These are phyloP conservation scores for Fusarium palustre DNA, from an alignment of 2,329 filamentous ascomycete species.

Conservation along the genomic window DNA sequence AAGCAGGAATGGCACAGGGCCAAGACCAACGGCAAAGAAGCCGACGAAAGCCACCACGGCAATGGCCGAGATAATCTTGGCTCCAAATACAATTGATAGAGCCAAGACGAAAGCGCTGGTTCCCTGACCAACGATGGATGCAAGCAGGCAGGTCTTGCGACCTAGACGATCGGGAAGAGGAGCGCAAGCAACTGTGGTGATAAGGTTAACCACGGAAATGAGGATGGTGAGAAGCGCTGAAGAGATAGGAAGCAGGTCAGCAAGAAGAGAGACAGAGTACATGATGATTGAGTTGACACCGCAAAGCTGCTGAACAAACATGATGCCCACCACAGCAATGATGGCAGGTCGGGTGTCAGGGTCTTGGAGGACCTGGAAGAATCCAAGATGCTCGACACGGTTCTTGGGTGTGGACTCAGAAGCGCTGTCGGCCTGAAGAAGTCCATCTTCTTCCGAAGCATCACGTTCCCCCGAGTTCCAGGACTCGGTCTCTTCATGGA, in stretches of 20 bases:
- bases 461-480: slow-evolving; percentile 64
- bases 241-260: slow-evolving; percentile 81
- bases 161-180: slow-evolving; percentile 89
- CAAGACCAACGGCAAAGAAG: slow-evolving; percentile 89
- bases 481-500: slow-evolving; percentile 76
- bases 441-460: slow-evolving; percentile 75
- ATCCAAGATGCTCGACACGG: slow-evolving; percentile 63
- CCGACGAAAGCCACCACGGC: slow-evolving; percentile 87
- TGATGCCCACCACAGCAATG: slow-evolving; percentile 86
- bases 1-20: slow-evolving; percentile 94
- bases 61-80: slow-evolving; percentile 82
- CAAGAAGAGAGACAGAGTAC: slow-evolving; percentile 94
- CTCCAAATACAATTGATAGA: slow-evolving; percentile 78
- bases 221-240: slow-evolving; percentile 87
- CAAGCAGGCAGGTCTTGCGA: slow-evolving; percentile 84
- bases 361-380: slow-evolving; percentile 74
- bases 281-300: slow-evolving; percentile 98
- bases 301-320: slow-evolving; percentile 92
- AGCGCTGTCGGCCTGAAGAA: slow-evolving; percentile 62
- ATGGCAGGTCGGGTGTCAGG: slow-evolving; percentile 78
- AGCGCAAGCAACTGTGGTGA: slow-evolving; percentile 83
- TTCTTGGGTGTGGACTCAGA: slow-evolving; percentile 39
- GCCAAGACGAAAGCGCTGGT: slow-evolving; percentile 80
- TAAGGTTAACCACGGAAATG: slow-evolving; percentile 87
- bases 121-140: slow-evolving; percentile 88